A percentile compares a stretch with the other conserved stretches of the same genome.
These are phyloP conservation scores for Botrytis paeoniae DNA, from an alignment of 2,329 filamentous ascomycete species.

Conservation along the genomic window DNA sequence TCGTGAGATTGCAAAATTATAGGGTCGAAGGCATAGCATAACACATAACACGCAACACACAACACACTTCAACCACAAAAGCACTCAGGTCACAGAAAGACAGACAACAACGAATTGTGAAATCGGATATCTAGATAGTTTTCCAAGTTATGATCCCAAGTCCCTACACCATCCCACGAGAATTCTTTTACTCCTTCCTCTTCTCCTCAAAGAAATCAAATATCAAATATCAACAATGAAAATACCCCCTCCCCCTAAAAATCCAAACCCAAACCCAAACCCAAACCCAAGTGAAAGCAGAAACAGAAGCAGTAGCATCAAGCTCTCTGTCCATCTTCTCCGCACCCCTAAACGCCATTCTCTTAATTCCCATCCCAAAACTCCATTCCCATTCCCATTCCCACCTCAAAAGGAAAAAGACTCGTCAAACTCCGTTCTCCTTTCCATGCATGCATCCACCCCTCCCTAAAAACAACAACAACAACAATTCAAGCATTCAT, in stretches of 20 bases:
- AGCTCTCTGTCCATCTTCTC: background rate
- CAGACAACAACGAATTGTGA: background rate
- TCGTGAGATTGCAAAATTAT: background rate
- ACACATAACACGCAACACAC: background rate
- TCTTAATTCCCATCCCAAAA: background rate
- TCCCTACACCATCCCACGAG: background rate
- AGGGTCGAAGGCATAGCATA: background rate
- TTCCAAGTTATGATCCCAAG: background rate
- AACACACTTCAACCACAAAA: background rate
- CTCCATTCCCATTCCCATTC: background rate
- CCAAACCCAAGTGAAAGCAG: background rate
- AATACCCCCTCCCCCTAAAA: background rate
- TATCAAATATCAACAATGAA: background rate
- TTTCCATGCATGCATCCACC: background rate
- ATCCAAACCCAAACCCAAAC: background rate
- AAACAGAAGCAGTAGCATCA: background rate
- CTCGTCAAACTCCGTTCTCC: background rate
- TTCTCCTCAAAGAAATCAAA: background rate
- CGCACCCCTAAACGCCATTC: background rate
- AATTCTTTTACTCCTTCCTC: background rate
- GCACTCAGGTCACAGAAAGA: background rate
- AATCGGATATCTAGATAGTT: background rate
- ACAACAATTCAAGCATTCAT: slow-evolving; percentile 10
- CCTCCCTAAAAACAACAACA: slow-evolving; percentile 8
- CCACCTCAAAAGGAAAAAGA: background rate